Base-by-base conservation (phyloP, 345 rosid genomes). In the Noccaea bulbosa region DNA sequence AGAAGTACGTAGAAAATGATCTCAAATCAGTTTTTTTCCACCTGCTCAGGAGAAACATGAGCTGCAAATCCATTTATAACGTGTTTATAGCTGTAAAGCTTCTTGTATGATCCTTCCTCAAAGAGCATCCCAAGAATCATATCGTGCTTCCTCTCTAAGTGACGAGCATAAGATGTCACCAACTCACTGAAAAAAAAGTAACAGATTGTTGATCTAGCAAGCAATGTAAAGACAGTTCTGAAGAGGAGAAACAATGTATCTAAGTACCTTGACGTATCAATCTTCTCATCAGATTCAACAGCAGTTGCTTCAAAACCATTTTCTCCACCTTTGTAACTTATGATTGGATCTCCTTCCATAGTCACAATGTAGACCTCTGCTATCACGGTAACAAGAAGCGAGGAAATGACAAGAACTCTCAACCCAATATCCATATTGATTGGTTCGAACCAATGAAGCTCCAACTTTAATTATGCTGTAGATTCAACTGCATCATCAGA, bases 41-140 rank as follows among this genome's bases (percentile, higher is more conserved):
- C 99, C 97, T 95, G 97, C 62, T 90, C 84, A 45, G 92, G 88
- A 27, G 97, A 76, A 39, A 86, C 53, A 82, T 92, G 96, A 77
- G 79, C 97, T 39, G 99, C 83, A 80, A 95, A 95, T 44, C 99
- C 99, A 73, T 95, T 95, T 71, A 95, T 90, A 70, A 95, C 91
- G 71, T 95, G 99, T 58, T 86, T 82, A 80, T 95, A 95, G 82
- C 99, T 95, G 86, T 95, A 95, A 71, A 95, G 81, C 71, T 95
- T 95, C 79, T 83, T 81, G 78, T 90, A 95, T 58, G 84, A 84
- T 63, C 93, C 98, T 59, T 51, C 81, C 52, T 87, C 85, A 78
- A 92, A 95, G 65, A 92, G 81, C 83, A 82, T 69, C n/a, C 84
- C 96, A 53, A 95, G 96, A 70, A 95, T 92, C 86, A 82, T 83